phyloP scores from a whole-genome alignment of 768 basidiomycete species.

The Strobilomyces confusus region DNA sequence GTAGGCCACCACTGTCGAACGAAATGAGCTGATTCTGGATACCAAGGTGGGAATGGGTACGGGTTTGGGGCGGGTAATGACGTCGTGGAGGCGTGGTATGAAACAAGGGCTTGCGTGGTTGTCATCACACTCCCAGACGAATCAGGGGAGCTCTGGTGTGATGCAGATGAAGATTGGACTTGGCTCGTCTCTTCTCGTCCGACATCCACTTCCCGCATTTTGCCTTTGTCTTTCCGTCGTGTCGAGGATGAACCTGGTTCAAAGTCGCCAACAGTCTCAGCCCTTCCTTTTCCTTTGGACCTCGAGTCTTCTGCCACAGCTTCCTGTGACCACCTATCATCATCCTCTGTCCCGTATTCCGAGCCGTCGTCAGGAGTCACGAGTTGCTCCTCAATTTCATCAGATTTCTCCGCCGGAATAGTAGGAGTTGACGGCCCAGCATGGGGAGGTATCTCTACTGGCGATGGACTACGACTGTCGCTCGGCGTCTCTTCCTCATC shows the following conservation, averaged over 20 bases:
- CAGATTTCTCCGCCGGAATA: background rate
- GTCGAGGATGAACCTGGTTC: slow-evolving; percentile 8
- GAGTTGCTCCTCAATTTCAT: background rate
- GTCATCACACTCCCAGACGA: slow-evolving; percentile 8
- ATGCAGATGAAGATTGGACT: slow-evolving; percentile 7
- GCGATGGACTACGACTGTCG: background rate
- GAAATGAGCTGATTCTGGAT: slow-evolving; percentile 71
- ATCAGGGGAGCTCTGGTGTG: slow-evolving; percentile 9
- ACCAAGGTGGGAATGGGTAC: slow-evolving; percentile 65
- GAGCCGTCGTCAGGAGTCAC: slow-evolving; percentile 1
- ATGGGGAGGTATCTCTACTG: background rate
- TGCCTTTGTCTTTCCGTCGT: slow-evolving; percentile 20
- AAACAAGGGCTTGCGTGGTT: background rate
- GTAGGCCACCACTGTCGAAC: slow-evolving; percentile 82
- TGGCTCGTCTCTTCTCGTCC: slow-evolving; percentile 10
- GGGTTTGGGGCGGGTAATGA: slow-evolving; percentile 43
- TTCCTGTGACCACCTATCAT: slow-evolving; percentile 21
- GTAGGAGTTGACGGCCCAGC: background rate
- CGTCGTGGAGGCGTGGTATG: background rate
- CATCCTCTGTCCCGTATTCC: slow-evolving; percentile 17
- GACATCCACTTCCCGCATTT: slow-evolving; percentile 14
- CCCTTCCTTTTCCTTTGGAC: slow-evolving; percentile 27
- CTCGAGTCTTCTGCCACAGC: slow-evolving; percentile 16
- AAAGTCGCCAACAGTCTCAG: slow-evolving; percentile 9
- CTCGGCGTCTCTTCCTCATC: background rate